Percentiles rank a stretch among this genome's conserved stretches.
Conservation (phyloP, 2,329 filamentous ascomycete genomes). For the Ophiostoma angusticollis region DNA sequence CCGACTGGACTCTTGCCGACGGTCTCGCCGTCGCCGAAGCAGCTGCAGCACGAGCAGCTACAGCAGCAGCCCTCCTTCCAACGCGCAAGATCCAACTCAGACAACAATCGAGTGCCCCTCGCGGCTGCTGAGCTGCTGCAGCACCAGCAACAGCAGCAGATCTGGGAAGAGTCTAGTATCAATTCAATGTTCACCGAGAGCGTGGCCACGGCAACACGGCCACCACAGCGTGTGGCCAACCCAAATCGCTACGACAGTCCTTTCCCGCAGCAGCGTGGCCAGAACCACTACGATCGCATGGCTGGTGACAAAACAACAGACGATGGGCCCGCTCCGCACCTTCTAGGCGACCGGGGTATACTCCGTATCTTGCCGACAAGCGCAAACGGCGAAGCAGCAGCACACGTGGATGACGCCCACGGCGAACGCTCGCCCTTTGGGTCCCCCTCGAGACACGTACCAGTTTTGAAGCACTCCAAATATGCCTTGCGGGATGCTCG, state of each 20-base stretch:
- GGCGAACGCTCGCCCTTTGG: constrained; percentile 17
- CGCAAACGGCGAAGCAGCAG: constrained; percentile 12
- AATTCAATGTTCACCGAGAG: constrained; percentile 19
- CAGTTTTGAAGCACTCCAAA: constrained; percentile 20
- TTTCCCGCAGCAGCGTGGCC: constrained; percentile 12
- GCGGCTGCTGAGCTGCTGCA: constrained; percentile 8
- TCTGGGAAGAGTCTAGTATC: constrained; percentile 26
- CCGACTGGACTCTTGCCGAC: constrained; percentile 6
- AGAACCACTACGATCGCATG: constrained; percentile 13
- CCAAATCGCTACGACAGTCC: constrained; percentile 9
- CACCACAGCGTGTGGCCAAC: background rate
- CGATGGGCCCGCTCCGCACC: constrained; percentile 16
- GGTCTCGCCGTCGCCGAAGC: constrained; percentile 5
- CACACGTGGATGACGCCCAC: constrained; percentile 17
- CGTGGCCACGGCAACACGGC: constrained; percentile 5
- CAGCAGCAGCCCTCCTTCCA: constrained; percentile 6
- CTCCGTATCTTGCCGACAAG: constrained; percentile 22
- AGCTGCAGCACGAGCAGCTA: background rate
- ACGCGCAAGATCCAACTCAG: constrained; percentile 15
- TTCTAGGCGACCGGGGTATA: constrained; percentile 25
- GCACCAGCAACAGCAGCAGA: constrained; percentile 16
- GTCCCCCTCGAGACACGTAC: constrained; percentile 17
- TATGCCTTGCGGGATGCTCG: constrained; percentile 28
- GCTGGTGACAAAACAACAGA: constrained; percentile 3
- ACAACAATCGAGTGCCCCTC: constrained; percentile 13